These are phyloP conservation scores for Gossypium sturtianum DNA, from an alignment of 345 rosid genomes.

Conservation along the genomic window DNA sequence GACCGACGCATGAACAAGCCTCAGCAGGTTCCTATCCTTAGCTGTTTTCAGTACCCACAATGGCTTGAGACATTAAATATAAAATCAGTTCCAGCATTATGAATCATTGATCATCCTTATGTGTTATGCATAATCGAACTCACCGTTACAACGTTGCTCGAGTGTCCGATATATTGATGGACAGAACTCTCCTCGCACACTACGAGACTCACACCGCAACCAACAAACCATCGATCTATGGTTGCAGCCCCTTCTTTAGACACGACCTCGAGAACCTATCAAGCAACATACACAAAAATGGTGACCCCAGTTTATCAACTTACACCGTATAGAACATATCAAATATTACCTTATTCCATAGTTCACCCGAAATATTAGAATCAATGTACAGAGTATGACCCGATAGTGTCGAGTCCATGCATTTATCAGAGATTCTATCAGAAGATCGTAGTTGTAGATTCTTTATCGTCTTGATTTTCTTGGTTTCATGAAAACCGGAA, in stretches of 20 bases:
- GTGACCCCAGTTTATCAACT: no score
- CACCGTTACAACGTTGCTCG: constrained; percentile 70
- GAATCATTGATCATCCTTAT: background rate
- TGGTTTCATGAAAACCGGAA: constrained; percentile 42
- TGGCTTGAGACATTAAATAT: constrained; percentile 47
- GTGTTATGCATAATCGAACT: constrained; percentile 28
- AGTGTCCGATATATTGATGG: constrained; percentile 67
- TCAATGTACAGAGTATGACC: constrained; percentile 56
- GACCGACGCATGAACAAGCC: constrained; percentile 79
- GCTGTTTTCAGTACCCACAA: constrained; percentile 81
- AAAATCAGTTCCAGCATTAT: constrained; percentile 15
- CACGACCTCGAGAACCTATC: constrained; percentile 62
- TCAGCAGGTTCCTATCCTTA: constrained; percentile 58
- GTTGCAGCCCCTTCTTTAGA: constrained; percentile 59
- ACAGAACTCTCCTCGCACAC: constrained; percentile 79
- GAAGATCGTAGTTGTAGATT: constrained; percentile 31
- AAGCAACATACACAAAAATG: constrained; percentile 1
- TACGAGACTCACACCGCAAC: constrained; percentile 63
- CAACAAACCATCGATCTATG: constrained; percentile 68
- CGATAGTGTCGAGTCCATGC: constrained; percentile 36
- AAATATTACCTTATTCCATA: constrained; percentile 56
- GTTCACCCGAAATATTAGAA: constrained; percentile 55
- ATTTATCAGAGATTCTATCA: constrained; percentile 35
- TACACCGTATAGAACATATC: background rate
- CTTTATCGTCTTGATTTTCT: constrained; percentile 31